Evolutionary conservation across 139 green algal genomes (phyloP).

Genomic region (Chlamydomonas asymmetrica): DNA sequence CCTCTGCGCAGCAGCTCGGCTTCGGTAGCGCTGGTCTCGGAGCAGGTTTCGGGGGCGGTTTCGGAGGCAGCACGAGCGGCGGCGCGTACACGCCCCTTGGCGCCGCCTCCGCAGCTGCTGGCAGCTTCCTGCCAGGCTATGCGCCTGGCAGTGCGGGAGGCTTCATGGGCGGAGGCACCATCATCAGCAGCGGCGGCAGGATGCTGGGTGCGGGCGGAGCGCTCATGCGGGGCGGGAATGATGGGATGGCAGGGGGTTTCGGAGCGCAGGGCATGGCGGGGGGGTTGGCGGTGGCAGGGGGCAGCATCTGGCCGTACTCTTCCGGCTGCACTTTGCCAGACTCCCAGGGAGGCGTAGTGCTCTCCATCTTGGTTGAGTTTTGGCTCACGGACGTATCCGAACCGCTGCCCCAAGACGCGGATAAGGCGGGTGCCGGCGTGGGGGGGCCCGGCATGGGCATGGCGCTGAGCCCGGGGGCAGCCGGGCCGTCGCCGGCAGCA

Average conservation of each 20-base stretch:
- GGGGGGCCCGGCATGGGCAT: background rate
- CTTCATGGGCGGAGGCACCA: no score
- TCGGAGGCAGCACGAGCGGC: background rate
- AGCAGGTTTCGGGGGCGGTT: background rate
- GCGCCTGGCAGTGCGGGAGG: no score
- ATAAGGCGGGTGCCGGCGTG: background rate
- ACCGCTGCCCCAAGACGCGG: conserved; percentile 46
- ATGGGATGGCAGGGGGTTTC: no score
- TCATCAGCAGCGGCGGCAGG: no score
- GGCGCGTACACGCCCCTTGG: background rate
- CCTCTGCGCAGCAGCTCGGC: background rate
- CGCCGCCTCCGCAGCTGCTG: background rate
- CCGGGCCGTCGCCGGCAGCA: background rate
- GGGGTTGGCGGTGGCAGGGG: background rate
- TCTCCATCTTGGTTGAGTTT: conserved; percentile 76
- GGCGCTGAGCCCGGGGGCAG: background rate
- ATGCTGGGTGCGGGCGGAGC: no score
- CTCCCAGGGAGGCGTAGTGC: conserved; percentile 43
- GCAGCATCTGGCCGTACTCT: no score
- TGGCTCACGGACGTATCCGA: conserved; percentile 77
- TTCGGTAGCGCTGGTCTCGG: background rate
- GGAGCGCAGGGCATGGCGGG: background rate
- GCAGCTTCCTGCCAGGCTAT: background rate
- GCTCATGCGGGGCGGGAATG: no score
- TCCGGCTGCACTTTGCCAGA: background rate